Base-by-base conservation (phyloP, 306 rosid genomes). In the Sindora glabra region DNA sequence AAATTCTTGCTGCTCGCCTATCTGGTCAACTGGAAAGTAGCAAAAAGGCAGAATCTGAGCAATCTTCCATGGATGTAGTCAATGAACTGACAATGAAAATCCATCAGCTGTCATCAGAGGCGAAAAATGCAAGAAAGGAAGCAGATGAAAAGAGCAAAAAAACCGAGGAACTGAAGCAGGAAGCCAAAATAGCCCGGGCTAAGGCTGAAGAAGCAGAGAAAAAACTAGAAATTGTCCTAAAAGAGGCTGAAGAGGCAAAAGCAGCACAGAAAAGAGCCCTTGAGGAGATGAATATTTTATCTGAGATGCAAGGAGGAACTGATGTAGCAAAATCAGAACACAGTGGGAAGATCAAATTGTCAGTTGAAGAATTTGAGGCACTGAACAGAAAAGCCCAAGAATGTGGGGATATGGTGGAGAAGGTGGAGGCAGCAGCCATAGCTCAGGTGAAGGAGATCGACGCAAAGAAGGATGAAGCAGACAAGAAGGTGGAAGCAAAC, bases 181-280 rank as follows among this genome's bases (percentile, higher is more conserved):
- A 69, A 61, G 85, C 90, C n/a, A 76, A 78, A 51, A 53, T 58
- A 6, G 38, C 57, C 49, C 63, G 73, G 44, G 48, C 44, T 10
- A 65, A 18, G 29, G 68, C 81, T 15, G 80, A 71, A 46, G 81
- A 81, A 72, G 74, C 68, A 25, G 83, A 77, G 75, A 74, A 44
- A 25, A 78, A 68, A 45, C 76, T 87, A 10, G 51, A 79, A 52
- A 56, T 68, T 10, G 62, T 74, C n/a, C 33, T 56, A 52, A 55
- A 44, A 62, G 89, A 83, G 69, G 90, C 75, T 14, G 73, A 77
- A 60, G 79, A 62, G 53, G 94, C 87, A 48, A 83, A 72, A 74
- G 87, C 60, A 51, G 84, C 86, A 39, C 83, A 87, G 69, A 60
- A 55, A 55, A 75, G 56, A 66, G 91, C 77, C 6, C 46, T 85